Base-by-base conservation (phyloP, 2,329 filamentous ascomycete genomes). In the Emydomyces testavorans region DNA sequence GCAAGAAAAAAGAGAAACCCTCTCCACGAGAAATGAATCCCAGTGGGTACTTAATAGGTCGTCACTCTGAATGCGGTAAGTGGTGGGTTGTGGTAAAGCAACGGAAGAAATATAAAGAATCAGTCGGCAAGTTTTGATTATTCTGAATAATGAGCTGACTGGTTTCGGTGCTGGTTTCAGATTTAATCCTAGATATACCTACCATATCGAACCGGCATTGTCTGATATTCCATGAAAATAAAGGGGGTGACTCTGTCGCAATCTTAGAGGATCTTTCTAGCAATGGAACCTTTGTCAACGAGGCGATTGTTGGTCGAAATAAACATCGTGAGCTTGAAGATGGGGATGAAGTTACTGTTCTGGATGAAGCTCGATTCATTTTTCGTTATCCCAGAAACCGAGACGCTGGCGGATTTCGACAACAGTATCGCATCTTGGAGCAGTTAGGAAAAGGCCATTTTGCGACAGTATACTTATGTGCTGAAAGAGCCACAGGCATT, bases 281-380 rank as follows among this genome's bases (percentile, higher is more conserved):
- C 61, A 98, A 98, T 62, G 92, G 92, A 43, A 98, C 93, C 0
- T 98, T 89, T 62, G 83, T 98, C 57, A 96, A 96, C 60, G 88
- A 95, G 58, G 83, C 82, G 13, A 76, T 94, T 24, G 79, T 98
- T 20, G 92, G 92, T 20, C 82, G 90, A 44, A 98, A 98, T 65
- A 87, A 94, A 65, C 78, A 87, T 47, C 79, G 90, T 50, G 87
- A 94, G 63, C 74, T 98, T 23, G 75, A 88, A 57, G 87, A 96
- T 57, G 81, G 85, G 31, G 92, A 98, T 56, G 89, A 96, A 64
- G 84, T 98, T 43, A 83, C 85, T 5, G 81, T 98, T 26, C 74
- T 94, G 41, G 81, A 87, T 58, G 82, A 86, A 60, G 86, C 85
- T 6, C 80, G 86, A 18, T 98, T 93, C 65, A 78, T 94, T 49